A percentile compares a stretch with the other conserved stretches of the same genome.
These are phyloP conservation scores for Zygosaccharomyces rouxii DNA, from an alignment of 805 yeast genomes.

Conservation along the genomic window DNA sequence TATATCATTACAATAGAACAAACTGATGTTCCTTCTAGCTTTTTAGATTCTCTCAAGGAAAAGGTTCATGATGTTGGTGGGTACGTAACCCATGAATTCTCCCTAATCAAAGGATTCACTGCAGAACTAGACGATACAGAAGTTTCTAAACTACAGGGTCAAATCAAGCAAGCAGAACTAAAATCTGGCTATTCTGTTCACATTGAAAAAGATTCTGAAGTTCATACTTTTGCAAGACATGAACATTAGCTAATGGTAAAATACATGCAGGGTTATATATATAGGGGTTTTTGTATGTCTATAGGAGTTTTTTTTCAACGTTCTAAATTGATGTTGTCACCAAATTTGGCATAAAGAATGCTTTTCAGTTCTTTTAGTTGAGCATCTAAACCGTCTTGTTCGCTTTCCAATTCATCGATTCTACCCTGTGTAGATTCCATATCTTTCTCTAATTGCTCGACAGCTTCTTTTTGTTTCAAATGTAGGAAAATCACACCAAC, in stretches of 20 bases:
- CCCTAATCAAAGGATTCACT: constrained; percentile 46
- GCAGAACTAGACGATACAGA: constrained; percentile 37
- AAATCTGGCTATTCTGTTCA: constrained; percentile 20
- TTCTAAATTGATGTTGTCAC: constrained; percentile 82
- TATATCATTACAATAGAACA: constrained; percentile 22
- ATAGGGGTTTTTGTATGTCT: background rate
- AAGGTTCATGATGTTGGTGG: constrained; percentile 41
- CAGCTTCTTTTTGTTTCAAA: constrained; percentile 60
- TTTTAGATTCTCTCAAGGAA: constrained; percentile 31
- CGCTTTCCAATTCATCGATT: constrained; percentile 43
- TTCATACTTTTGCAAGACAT: constrained; percentile 19
- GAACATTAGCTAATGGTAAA: constrained; percentile 1
- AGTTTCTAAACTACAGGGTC: constrained; percentile 21
- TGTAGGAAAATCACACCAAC: constrained; percentile 76
- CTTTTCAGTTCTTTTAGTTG: constrained; percentile 60
- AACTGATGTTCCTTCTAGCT: constrained; percentile 9
- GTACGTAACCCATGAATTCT: constrained; percentile 44
- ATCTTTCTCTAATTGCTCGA: constrained; percentile 63
- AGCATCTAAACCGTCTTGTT: constrained; percentile 50
- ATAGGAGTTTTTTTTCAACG: constrained; percentile 31
- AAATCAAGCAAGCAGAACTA: constrained; percentile 17
- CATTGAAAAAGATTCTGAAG: constrained; percentile 30
- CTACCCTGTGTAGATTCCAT: constrained; percentile 47
- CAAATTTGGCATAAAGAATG: constrained; percentile 82
- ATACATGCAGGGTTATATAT: background rate